These are phyloP conservation scores for Rhodotorula kratochvilovae DNA, from an alignment of 768 basidiomycete species.

Conservation along the genomic window DNA sequence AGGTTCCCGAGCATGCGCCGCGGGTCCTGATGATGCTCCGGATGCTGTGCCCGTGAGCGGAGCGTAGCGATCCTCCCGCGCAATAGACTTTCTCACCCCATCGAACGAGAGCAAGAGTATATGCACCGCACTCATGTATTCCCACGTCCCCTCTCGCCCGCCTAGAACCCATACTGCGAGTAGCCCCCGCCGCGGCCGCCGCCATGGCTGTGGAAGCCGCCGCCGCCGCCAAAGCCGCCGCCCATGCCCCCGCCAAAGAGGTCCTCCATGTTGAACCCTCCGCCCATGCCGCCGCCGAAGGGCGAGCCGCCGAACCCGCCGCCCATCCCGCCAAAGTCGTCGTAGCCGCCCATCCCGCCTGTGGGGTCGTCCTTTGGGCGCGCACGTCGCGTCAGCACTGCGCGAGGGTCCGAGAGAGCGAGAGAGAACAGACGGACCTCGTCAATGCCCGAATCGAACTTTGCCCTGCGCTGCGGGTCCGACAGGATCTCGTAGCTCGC, in stretches of 20 bases:
- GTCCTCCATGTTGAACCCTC: constrained; percentile 36
- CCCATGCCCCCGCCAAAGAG: constrained; percentile 22
- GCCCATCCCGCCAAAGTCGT: constrained; percentile 31
- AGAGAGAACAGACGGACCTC: constrained; percentile 16
- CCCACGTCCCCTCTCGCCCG: not conserved
- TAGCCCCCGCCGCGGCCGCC: constrained; percentile 9
- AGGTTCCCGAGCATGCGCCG: too few species aligned
- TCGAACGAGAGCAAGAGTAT: too few species aligned
- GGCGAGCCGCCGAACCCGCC: constrained; percentile 25
- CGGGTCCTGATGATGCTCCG: too few species aligned
- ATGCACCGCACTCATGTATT: too few species aligned
- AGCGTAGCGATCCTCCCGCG: too few species aligned
- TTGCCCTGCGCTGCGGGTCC: constrained; percentile 54
- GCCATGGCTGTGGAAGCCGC: constrained; percentile 3
- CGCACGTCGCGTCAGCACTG: too few species aligned
- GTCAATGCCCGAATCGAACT: constrained; percentile 42
- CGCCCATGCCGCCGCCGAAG: constrained; percentile 25
- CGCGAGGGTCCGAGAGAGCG: too few species aligned
- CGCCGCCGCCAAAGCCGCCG: constrained; percentile 6
- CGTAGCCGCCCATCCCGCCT: constrained; percentile 9
- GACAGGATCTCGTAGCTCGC: constrained; percentile 80
- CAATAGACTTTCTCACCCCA: too few species aligned
- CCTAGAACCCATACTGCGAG: constrained; percentile 24
- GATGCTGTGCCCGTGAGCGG: too few species aligned
- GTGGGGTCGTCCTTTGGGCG: constrained; percentile 12